Evolutionary conservation across 352 stramenopile genomes (phyloP), one percentile per base, ranked within the genome.

Genomic region (Phytophthora chlamydospora): DNA sequence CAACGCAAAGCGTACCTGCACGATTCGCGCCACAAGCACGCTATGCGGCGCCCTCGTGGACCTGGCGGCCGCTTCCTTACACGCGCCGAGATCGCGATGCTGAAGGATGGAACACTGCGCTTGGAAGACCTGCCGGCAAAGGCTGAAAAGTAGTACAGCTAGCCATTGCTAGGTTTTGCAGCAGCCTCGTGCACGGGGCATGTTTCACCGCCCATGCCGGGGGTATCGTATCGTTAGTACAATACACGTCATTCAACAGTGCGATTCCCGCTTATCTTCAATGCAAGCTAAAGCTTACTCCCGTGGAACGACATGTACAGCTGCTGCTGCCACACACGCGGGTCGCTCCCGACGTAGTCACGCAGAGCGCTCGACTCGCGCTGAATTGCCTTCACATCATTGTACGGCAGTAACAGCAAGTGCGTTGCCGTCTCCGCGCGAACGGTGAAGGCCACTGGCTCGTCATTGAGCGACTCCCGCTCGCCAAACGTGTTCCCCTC

Each of bases 1-100:
- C 88, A 95, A 70, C 85, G 84, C 49, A 93, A 94, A 67, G 86
- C 85, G 11, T 96, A 95, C 52, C 71, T 96, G 50, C 89, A 96
- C 50, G 76, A 89, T 39, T 96, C 89, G 13, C 85, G 89, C 13
- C 89, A 96, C 60, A 88, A 92, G 58, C 89, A 96, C 58, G 89
- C 89, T 4, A 94, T 94, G 80, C 87, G 87, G 24, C 87, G 89
- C 38, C 85, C 82, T 43, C 87, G 89, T 57, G 89, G 89, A 0
- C 85, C 87, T 11, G 86, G 89, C 10, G 88, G 88, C 14, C 83
- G 88, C 42, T 96, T 96, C 57, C 67, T 96, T 9, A 96, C 85
- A 8, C 81, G 86, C 51, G 84, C 89, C 40, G 86, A 96, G 55
- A 88, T 94, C 34, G 75, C 87, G 44, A 83, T 75, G 13, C 56